Conservation (phyloP, 805 yeast genomes). For the Sporopachydermia quercuum region DNA sequence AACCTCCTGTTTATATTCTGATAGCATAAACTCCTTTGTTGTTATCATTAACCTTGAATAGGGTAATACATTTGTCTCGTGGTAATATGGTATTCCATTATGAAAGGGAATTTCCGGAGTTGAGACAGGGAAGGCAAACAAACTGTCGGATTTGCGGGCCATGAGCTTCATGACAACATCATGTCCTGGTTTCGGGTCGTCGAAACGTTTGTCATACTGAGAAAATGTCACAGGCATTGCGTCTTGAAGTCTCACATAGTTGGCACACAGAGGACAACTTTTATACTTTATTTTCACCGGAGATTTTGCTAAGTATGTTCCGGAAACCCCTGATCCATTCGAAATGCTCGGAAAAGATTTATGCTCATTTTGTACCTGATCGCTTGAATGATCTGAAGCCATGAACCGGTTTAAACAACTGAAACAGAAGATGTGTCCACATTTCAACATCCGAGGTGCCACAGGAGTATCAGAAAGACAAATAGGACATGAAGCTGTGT, state of each 20-base stretch:
- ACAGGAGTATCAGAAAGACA: conserved; percentile 73
- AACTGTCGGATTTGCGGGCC: conserved; percentile 29
- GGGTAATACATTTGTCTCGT: conserved; percentile 23
- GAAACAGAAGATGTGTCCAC: conserved; percentile 87
- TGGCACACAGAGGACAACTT: conserved; percentile 74
- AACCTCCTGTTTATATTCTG: conserved; percentile 48
- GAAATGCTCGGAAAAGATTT: conserved; percentile 1
- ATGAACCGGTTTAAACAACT: conserved; percentile 66
- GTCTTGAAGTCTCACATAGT: conserved; percentile 35
- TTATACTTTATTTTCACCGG: conserved; percentile 34
- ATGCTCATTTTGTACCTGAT: conserved; percentile 11
- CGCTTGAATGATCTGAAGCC: conserved; percentile 29
- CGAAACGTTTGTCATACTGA: conserved; percentile 37
- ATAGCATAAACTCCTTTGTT: conserved; percentile 34
- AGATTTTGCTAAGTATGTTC: no score
- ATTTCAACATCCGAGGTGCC: conserved; percentile 88
- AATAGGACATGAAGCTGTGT: conserved; percentile 69
- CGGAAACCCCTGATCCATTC: no score
- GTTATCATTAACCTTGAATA: conserved; percentile 64
- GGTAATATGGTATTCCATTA: conserved; percentile 39
- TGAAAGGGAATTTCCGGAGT: conserved; percentile 8
- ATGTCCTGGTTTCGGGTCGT: conserved; percentile 40
- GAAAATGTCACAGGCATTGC: conserved; percentile 47
- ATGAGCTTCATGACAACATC: conserved; percentile 51
- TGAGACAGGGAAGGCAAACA: conserved; percentile 36